Base-by-base conservation (phyloP, 768 basidiomycete species). In the Daedaleopsis sinensis region DNA sequence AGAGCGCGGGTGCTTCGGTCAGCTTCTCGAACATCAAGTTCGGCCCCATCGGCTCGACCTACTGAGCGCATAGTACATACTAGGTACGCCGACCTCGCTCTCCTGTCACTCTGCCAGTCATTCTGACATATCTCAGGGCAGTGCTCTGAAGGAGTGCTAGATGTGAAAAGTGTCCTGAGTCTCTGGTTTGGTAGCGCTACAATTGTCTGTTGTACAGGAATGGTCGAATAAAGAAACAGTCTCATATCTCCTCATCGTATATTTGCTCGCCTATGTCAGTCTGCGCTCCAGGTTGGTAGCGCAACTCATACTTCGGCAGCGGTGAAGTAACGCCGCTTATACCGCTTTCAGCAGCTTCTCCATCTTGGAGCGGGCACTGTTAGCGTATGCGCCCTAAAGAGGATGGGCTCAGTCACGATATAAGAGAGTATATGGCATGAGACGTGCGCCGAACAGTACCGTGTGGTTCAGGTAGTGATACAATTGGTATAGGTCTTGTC, bases 381-480 rank as follows among this genome's bases (percentile, higher is more conserved):
- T 61, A 9, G 84, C 82, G 68, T 90, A 90, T 58, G 79, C 76
- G 18, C 77, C 76, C 79, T 79, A 62, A 50, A 9, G 36, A 48
- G 23, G 57, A 16, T 24, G 47, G 7, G 15, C 46, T 62, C 38
- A 65, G 27, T 2, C n/a, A 24, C 55, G 44, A 35, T 23, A 1
- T 11, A 47, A 21, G 36, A 19, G 4, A 42, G 16, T 24, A 53
- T 10, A 77, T 32, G 27, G 27, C 27, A 32, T 32, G 27, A 3
- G 27, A 32, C 88, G 76, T 69, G 91, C 91, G 61, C 89, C 89
- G 68, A 93, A 93, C 5, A 93, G 71, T 5, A 90, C 75, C 0
- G 91, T 90, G 67, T 93, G 91, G 66, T 93, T 93, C 64, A 93
- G 74, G 68, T 91, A 91, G 72, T 93, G 91, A 64, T 89, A 93